phyloP scores from a whole-genome alignment of 306 rosid genomes.

The Vigna mungo region DNA sequence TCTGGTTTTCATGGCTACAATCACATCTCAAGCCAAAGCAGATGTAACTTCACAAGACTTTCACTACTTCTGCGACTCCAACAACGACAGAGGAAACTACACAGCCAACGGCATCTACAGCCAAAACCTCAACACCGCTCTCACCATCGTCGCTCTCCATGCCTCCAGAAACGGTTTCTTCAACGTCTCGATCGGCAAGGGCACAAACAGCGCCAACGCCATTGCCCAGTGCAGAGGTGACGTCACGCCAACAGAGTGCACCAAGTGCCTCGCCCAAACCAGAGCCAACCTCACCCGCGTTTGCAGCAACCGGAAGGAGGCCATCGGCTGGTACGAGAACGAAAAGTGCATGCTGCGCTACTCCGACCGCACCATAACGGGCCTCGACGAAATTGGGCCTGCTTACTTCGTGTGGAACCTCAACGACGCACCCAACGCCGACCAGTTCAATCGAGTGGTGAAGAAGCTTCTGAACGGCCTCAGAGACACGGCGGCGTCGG shows the following conservation, averaged over 20 bases:
- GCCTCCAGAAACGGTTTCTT: constrained; percentile 37
- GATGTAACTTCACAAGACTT: background rate
- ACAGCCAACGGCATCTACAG: constrained; percentile 43
- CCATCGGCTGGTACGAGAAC: constrained; percentile 46
- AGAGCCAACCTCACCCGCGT: constrained; percentile 9
- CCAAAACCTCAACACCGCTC: constrained; percentile 47
- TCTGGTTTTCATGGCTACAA: background rate
- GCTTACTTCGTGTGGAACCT: background rate
- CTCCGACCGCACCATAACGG: constrained; percentile 41
- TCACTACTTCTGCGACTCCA: constrained; percentile 4
- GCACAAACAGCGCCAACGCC: constrained; percentile 40
- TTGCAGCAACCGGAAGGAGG: constrained; percentile 55
- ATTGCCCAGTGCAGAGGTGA: constrained; percentile 58
- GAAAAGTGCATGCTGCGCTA: constrained; percentile 50
- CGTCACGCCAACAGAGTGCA: constrained; percentile 34
- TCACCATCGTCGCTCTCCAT: constrained; percentile 38
- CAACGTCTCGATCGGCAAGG: constrained; percentile 35
- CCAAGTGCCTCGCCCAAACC: constrained; percentile 46
- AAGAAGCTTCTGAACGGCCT: background rate
- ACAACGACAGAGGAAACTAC: constrained; percentile 47
- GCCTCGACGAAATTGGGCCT: constrained; percentile 28
- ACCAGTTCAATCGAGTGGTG: constrained; percentile 7
- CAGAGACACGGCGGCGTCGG: background rate
- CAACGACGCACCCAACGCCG: background rate
- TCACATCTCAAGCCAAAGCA: background rate